Evolutionary conservation across 176 grass and related monocot species (phyloP).

Genomic region (Ampelocalamus luodianensis): DNA sequence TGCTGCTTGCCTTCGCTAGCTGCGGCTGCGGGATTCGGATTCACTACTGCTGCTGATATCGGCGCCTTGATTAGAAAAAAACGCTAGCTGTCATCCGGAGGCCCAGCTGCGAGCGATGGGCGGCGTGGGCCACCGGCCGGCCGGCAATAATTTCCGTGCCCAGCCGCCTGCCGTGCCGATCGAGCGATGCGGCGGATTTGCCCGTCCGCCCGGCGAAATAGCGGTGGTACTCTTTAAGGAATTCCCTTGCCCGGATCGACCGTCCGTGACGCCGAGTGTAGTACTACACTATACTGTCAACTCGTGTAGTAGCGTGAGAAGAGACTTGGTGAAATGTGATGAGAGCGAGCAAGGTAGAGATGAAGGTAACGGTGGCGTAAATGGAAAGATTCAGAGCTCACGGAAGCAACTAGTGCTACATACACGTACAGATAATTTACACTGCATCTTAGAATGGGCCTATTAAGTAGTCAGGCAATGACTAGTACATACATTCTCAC

Average conservation of each 20-base stretch:
- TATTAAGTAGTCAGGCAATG: background rate
- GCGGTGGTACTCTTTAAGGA: background rate
- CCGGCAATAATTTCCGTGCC: constrained; percentile 28
- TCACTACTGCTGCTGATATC: too few relatives aligned
- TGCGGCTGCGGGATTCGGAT: background rate
- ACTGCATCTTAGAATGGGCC: background rate
- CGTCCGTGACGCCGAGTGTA: background rate
- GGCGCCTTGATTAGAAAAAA: too few relatives aligned
- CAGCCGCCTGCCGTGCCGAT: background rate
- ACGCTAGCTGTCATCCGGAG: too few relatives aligned
- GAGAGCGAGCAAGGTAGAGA: background rate
- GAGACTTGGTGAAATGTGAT: background rate
- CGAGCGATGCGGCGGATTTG: background rate
- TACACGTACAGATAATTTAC: background rate
- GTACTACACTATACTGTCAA: background rate
- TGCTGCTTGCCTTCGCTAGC: background rate
- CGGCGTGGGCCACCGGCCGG: background rate
- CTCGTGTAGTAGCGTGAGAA: background rate
- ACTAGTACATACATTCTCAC: background rate
- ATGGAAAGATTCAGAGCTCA: background rate
- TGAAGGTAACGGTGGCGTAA: background rate
- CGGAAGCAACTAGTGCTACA: background rate
- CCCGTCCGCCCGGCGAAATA: background rate
- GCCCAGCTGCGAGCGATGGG: too few relatives aligned
- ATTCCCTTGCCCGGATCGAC: background rate